A percentile compares a stretch with the other conserved stretches of the same genome.
Evolutionary conservation across 306 rosid species (phyloP).

Genomic region (Bauhinia variegata): DNA sequence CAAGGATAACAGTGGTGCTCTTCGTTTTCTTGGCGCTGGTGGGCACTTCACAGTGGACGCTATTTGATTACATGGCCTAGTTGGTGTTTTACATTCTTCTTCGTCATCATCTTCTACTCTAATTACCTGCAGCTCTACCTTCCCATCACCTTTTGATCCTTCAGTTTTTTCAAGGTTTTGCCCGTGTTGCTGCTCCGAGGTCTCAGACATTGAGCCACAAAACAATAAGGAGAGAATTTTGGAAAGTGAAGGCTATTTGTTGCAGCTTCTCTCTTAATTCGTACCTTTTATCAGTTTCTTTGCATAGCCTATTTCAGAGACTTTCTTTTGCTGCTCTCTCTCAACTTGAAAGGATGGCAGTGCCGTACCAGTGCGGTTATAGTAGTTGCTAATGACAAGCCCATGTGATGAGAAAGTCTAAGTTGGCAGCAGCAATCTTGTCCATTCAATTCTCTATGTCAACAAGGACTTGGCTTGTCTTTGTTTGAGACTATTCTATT

Average conservation of each 20-base stretch:
- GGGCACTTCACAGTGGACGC: conserved; percentile 43
- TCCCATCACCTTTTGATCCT: not conserved
- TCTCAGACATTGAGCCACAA: conserved; percentile 9
- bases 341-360: conserved; percentile 12
- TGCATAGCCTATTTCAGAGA: not conserved
- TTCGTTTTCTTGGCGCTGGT: conserved; percentile 47
- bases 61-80: conserved; percentile 32
- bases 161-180: conserved; percentile 1
- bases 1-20: not conserved
- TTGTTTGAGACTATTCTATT: no score
- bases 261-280: not conserved
- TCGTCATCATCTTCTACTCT: not conserved
- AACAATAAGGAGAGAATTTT: not conserved
- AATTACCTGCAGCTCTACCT: no score
- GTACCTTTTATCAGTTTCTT: conserved; percentile 17
- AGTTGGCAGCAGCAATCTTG: not conserved
- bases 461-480: no score
- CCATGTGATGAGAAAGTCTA: not conserved
- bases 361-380: not conserved
- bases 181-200: not conserved
- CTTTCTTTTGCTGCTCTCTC: not conserved
- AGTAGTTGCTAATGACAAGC: not conserved
- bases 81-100: conserved; percentile 52
- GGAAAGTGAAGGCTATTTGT: not conserved
- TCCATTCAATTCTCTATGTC: no score